A percentile compares a stretch with the other conserved stretches of the same genome.
These are phyloP conservation scores for Cutaneotrichosporon dermatis DNA, from an alignment of 1,284 basidiomycete species.

Conservation along the genomic window DNA sequence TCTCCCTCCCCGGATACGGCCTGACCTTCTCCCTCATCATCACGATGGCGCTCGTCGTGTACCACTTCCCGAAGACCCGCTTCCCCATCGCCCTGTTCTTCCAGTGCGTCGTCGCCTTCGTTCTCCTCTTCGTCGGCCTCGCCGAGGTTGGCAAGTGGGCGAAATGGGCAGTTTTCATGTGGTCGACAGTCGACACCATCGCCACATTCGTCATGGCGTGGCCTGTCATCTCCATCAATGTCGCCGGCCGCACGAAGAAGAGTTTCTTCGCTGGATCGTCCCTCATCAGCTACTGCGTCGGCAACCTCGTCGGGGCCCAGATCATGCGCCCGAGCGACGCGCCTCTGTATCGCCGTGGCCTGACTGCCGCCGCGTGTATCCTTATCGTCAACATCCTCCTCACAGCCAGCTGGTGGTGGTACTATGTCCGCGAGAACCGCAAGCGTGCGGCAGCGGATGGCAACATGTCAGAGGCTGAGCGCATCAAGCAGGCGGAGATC, in stretches of 20 bases:
- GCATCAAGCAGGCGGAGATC: slow-evolving; percentile 20
- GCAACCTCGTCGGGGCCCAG: slow-evolving; percentile 28
- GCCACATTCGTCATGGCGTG: slow-evolving; percentile 19
- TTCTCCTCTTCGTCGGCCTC: slow-evolving; percentile 26
- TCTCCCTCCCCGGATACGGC: slow-evolving; percentile 20
- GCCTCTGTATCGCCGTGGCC: slow-evolving; percentile 18
- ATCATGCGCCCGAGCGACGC: slow-evolving; percentile 23
- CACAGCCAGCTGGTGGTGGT: slow-evolving; percentile 21
- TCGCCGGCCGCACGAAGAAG: slow-evolving; percentile 23
- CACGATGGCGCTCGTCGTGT: slow-evolving; percentile 13
- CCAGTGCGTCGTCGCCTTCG: slow-evolving; percentile 13
- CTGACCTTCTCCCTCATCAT: slow-evolving; percentile 19
- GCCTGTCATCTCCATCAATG: slow-evolving; percentile 15
- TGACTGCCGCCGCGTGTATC: slow-evolving; percentile 17
- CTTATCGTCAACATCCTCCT: slow-evolving; percentile 16
- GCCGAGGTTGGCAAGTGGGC: slow-evolving; percentile 20
- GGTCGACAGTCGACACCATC: slow-evolving; percentile 15
- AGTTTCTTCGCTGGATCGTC: slow-evolving; percentile 13
- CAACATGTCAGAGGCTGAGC: slow-evolving; percentile 22
- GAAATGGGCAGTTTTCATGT: slow-evolving; percentile 22
- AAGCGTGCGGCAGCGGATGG: slow-evolving; percentile 19
- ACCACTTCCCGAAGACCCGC: slow-evolving; percentile 17
- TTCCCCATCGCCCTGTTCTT: slow-evolving; percentile 25
- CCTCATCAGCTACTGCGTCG: slow-evolving; percentile 23
- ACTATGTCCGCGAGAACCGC: slow-evolving; percentile 24